A percentile compares a stretch with the other conserved stretches of the same genome.
phyloP scores from a whole-genome alignment of 2,329 filamentous ascomycete genomes.

The Penicillium thymicola region DNA sequence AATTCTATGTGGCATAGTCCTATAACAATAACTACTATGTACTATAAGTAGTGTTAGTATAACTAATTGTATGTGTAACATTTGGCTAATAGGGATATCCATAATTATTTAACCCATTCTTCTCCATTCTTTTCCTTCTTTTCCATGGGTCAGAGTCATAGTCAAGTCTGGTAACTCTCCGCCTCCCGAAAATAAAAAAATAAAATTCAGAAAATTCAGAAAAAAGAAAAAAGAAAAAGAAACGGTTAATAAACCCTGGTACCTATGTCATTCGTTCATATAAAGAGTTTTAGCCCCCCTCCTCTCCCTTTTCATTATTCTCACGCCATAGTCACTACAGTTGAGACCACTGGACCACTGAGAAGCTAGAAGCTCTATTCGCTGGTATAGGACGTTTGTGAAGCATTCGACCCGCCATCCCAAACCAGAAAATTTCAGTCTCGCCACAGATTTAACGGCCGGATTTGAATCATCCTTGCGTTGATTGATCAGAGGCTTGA shows the following conservation, averaged over 20 bases:
- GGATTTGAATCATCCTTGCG: constrained; percentile 1
- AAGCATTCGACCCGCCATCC: constrained; percentile 2
- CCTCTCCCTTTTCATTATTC: constrained; percentile 6
- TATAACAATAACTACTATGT: not conserved
- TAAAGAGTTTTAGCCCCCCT: constrained; percentile 11
- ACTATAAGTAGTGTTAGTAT: too few relatives aligned
- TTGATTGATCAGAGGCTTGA: constrained; percentile 7
- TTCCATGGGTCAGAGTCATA: constrained; percentile 1
- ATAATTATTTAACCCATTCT: not conserved
- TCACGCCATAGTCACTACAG: constrained; percentile 18
- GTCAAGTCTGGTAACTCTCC: constrained; percentile 6
- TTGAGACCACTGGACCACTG: constrained; percentile 5
- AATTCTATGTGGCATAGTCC: not conserved
- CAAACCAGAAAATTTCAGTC: not conserved
- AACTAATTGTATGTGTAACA: not conserved
- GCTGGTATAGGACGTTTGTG: not conserved
- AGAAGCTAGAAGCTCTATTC: constrained; percentile 10
- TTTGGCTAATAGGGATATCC: not conserved
- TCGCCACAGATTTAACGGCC: not conserved
- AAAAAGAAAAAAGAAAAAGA: not conserved
- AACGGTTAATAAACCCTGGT: not conserved
- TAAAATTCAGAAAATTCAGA: not conserved
- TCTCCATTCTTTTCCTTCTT: not conserved
- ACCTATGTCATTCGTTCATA: constrained; percentile 8
- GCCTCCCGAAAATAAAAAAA: not conserved